A percentile compares a stretch with the other conserved stretches of the same genome.
These are phyloP conservation scores for Pterocarpus santalinus DNA, from an alignment of 306 rosid genomes.

Conservation along the genomic window DNA sequence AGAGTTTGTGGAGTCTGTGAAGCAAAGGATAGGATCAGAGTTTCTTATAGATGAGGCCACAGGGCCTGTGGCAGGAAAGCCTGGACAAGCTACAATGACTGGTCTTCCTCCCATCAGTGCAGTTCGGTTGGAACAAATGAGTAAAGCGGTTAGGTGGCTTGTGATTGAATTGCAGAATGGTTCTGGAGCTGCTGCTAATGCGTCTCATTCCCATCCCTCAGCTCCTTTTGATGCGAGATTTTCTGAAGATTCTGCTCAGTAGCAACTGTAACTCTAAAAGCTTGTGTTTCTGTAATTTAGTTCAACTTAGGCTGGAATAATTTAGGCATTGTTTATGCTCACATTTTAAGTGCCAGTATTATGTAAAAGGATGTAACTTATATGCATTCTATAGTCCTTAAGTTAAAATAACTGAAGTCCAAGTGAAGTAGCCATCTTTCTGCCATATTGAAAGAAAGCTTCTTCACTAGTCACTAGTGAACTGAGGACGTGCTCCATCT, in stretches of 20 bases:
- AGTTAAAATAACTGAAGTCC: neutral
- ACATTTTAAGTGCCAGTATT: neutral
- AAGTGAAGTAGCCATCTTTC: too few species aligned
- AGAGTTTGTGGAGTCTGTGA: conserved; percentile 85
- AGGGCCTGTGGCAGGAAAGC: conserved; percentile 65
- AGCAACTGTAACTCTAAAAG: conserved; percentile 23
- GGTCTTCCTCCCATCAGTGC: conserved; percentile 80
- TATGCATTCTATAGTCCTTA: neutral
- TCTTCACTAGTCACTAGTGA: too few species aligned
- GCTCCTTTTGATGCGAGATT: conserved; percentile 84
- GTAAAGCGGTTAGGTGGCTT: conserved; percentile 84
- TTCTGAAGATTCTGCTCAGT: conserved; percentile 58
- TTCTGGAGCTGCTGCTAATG: conserved; percentile 66
- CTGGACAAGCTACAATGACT: conserved; percentile 58
- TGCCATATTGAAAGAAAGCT: too few species aligned
- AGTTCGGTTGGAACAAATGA: conserved; percentile 83
- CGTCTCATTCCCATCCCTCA: conserved; percentile 66
- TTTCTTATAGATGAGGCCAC: conserved; percentile 87
- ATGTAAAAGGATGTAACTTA: neutral
- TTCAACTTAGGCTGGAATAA: neutral
- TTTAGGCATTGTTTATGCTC: neutral
- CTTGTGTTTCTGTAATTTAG: neutral
- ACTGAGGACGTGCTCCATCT: too few species aligned
- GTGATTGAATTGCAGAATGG: conserved; percentile 81
- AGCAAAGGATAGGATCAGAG: conserved; percentile 87